These are phyloP conservation scores for Trichoderma afroharzianum DNA, from an alignment of 2,329 filamentous ascomycete species.

Conservation along the genomic window DNA sequence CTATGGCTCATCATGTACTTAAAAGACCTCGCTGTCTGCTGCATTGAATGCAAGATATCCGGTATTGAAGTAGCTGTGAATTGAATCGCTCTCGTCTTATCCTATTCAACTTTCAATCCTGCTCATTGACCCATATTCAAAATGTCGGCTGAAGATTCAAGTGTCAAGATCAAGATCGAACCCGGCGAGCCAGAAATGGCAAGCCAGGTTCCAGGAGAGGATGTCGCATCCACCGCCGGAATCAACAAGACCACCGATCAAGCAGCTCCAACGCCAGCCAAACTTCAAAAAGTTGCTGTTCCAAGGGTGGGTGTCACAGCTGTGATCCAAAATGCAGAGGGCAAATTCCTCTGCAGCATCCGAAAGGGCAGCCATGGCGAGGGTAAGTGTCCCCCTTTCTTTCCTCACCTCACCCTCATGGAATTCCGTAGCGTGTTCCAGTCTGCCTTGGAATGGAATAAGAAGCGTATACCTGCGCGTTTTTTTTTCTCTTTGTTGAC, in stretches of 20 bases:
- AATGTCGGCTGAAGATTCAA: no score
- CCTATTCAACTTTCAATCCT: no score
- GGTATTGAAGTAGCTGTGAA: not conserved
- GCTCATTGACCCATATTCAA: no score
- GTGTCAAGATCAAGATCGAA: no score
- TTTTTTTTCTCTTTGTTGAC: not conserved
- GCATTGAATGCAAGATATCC: not conserved
- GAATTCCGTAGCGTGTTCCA: not conserved
- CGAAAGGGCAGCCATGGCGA: conserved; percentile 48
- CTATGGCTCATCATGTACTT: not conserved
- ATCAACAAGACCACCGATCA: no score
- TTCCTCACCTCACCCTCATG: not conserved
- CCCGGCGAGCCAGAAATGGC: no score
- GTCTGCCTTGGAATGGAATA: not conserved
- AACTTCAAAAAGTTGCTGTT: not conserved
- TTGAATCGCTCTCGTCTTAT: not conserved
- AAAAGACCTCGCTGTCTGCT: not conserved
- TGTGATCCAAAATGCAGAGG: conserved; percentile 41
- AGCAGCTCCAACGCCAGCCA: no score
- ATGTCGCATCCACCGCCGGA: no score
- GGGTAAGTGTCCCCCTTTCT: conserved; percentile 32
- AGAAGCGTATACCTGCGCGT: not conserved
- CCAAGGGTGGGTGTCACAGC: conserved; percentile 44
- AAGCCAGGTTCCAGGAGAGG: no score
- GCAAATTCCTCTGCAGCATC: conserved; percentile 45